phyloP scores from a whole-genome alignment of 768 basidiomycete species.

The Coprinellus micaceus region DNA sequence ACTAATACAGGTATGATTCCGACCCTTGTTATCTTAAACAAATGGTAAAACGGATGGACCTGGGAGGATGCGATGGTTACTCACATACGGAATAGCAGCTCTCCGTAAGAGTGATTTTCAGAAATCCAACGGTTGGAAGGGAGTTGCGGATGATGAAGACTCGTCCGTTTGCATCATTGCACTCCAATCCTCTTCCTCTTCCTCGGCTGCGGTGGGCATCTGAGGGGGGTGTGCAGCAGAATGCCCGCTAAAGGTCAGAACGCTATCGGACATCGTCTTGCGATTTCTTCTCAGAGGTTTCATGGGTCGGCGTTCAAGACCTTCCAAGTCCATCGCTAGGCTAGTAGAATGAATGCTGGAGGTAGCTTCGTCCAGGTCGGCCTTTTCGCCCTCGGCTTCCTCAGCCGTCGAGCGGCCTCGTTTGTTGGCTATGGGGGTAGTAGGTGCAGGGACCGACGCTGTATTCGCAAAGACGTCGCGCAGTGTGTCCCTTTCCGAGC shows the following conservation, averaged over 20 bases:
- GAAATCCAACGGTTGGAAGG: constrained; percentile 23
- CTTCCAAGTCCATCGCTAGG: neutral
- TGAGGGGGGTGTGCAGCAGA: neutral
- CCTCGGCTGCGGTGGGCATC: constrained; percentile 8
- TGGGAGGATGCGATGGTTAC: neutral
- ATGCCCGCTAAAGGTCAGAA: neutral
- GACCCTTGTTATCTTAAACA: neutral
- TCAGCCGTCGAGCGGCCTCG: constrained; percentile 33
- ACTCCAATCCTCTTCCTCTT: constrained; percentile 45
- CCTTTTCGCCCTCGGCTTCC: constrained; percentile 9
- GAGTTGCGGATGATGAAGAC: constrained; percentile 17
- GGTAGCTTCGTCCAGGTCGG: neutral
- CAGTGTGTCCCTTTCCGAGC: constrained; percentile 54
- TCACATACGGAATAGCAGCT: neutral
- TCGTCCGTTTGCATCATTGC: constrained; percentile 11
- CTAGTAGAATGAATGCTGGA: neutral
- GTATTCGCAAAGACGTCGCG: constrained; percentile 38
- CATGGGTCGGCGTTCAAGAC: constrained; percentile 24
- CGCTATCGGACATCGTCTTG: constrained; percentile 15
- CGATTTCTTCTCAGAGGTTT: constrained; percentile 39
- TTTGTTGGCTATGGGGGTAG: constrained; percentile 25
- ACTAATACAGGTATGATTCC: no score
- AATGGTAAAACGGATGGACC: neutral
- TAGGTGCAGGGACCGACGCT: constrained; percentile 5
- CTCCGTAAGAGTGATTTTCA: neutral